phyloP scores from a whole-genome alignment of 2,329 filamentous ascomycete genomes.

The Fusarium multiceps region DNA sequence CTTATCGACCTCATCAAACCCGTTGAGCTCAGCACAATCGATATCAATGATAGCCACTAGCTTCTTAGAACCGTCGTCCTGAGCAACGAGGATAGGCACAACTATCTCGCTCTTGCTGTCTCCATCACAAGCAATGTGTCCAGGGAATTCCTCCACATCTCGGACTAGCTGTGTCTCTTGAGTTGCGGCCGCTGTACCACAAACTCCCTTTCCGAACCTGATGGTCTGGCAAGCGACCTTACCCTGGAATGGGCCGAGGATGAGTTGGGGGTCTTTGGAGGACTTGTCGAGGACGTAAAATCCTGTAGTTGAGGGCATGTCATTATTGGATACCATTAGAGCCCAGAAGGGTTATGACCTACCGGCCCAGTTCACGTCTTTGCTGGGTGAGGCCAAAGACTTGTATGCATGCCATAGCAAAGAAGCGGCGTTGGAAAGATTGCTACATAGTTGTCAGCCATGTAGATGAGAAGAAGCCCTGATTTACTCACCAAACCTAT shows the following conservation, averaged over 20 bases:
- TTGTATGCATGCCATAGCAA: slow-evolving; percentile 84
- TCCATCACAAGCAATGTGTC: slow-evolving; percentile 84
- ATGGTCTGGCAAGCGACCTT: slow-evolving; percentile 85
- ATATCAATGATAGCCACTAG: slow-evolving; percentile 82
- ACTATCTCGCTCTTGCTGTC: slow-evolving; percentile 84
- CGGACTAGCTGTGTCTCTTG: slow-evolving; percentile 72
- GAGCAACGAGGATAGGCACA: slow-evolving; percentile 70
- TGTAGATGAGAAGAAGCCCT: not conserved
- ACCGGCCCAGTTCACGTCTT: slow-evolving; percentile 81
- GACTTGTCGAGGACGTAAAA: slow-evolving; percentile 76
- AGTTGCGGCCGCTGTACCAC: slow-evolving; percentile 74
- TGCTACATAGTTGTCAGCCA: slow-evolving; percentile 60
- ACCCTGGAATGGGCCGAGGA: slow-evolving; percentile 84
- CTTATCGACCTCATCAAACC: slow-evolving; percentile 77
- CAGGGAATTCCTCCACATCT: slow-evolving; percentile 80
- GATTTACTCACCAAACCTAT: slow-evolving; percentile 45
- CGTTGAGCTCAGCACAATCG: slow-evolving; percentile 74
- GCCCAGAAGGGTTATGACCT: slow-evolving; percentile 27
- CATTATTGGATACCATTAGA: slow-evolving; percentile 12
- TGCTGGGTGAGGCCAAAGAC: slow-evolving; percentile 73
- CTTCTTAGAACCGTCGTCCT: slow-evolving; percentile 51
- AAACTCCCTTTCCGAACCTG: slow-evolving; percentile 77
- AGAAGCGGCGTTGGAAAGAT: slow-evolving; percentile 79
- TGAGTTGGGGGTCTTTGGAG: slow-evolving; percentile 63
- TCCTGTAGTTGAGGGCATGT: slow-evolving; percentile 56